phyloP scores from a whole-genome alignment of 768 basidiomycete genomes.

The Boletus rex-veris region DNA sequence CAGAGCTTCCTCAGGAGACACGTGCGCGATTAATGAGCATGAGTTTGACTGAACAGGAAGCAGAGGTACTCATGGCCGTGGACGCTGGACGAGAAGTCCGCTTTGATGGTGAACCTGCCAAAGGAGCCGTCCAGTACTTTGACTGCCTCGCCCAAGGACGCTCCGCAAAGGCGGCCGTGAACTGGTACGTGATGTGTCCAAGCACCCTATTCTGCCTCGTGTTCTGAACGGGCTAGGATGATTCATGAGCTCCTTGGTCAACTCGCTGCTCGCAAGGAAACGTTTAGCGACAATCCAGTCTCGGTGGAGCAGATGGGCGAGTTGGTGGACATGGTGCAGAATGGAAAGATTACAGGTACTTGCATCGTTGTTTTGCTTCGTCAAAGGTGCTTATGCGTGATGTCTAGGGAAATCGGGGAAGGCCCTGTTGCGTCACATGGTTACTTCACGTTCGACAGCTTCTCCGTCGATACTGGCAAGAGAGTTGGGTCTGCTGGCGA shows the following conservation, averaged over 20 bases:
- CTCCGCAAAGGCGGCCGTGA: conserved; percentile 69
- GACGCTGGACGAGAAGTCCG: conserved; percentile 62
- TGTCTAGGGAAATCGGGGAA: conserved; percentile 73
- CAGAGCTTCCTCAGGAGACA: conserved; percentile 71
- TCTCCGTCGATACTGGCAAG: conserved; percentile 43
- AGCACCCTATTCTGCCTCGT: not conserved
- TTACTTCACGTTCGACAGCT: conserved; percentile 41
- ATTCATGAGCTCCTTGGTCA: conserved; percentile 84
- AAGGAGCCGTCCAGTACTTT: conserved; percentile 74
- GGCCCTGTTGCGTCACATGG: conserved; percentile 66
- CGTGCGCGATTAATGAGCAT: conserved; percentile 53
- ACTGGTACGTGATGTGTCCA: conserved; percentile 59
- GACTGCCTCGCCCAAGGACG: conserved; percentile 56
- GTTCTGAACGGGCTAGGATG: conserved; percentile 54
- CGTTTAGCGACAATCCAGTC: conserved; percentile 58
- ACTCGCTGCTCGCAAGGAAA: conserved; percentile 54
- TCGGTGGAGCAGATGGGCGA: conserved; percentile 64
- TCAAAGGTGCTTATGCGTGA: not conserved
- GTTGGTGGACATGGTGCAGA: conserved; percentile 72
- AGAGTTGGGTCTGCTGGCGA: conserved; percentile 46
- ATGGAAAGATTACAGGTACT: conserved; percentile 64
- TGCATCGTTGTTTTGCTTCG: not conserved
- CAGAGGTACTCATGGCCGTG: conserved; percentile 71
- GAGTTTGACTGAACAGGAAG: conserved; percentile 59
- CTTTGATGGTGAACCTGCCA: conserved; percentile 52